Base-by-base conservation (phyloP, 805 yeast species). In the Sugiyamaella smithiae region DNA sequence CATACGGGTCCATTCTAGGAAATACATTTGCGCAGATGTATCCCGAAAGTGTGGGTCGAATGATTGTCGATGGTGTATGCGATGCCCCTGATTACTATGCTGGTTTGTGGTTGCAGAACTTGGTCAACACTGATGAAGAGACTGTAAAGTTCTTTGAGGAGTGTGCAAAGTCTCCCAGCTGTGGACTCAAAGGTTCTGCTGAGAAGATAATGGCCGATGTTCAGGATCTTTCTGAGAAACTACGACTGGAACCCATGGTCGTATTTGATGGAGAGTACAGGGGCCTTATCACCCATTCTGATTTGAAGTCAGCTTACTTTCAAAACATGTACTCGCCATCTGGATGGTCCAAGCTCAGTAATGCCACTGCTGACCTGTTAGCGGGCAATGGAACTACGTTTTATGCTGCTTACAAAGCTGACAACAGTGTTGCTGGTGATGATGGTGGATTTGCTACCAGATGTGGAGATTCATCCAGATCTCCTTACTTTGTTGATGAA, bases 21-120 rank as follows among this genome's bases (percentile, higher is more conserved):
- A 52, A 48, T 37, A 55, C 58, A n/a, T 57, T 54, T 46, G 61
- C 61, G 19, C 57, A 52, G 23, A 44, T 57, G 50, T 57, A 55
- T 49, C 61, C 61, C 36, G 47, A 47, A 1, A 43, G 40, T 20
- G 56, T 55, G 6, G 50, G 48, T 8, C 32, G 57, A 5, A 31
- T 57, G 41, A 51, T 57, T 31, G 46, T 57, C n/a, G 60, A 57
- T 45, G 61, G 61, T 28, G 58, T 54, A 5, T 45, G 44, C 14
- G 59, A 57, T 40, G 51, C 47, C 23, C 43, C 35, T 2, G 55
- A 53, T 44, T 57, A 57, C 38, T 52, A 52, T 29, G 43, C 35
- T 7, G 61, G 61, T 16, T 32, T 23, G 11, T 57, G 61, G 61
- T 17, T 29, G 16, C 5, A 28, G 20, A 46, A 44, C 33, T 28